Conservation (phyloP, 441 rosid genomes). For the Adansonia grandidieri region DNA sequence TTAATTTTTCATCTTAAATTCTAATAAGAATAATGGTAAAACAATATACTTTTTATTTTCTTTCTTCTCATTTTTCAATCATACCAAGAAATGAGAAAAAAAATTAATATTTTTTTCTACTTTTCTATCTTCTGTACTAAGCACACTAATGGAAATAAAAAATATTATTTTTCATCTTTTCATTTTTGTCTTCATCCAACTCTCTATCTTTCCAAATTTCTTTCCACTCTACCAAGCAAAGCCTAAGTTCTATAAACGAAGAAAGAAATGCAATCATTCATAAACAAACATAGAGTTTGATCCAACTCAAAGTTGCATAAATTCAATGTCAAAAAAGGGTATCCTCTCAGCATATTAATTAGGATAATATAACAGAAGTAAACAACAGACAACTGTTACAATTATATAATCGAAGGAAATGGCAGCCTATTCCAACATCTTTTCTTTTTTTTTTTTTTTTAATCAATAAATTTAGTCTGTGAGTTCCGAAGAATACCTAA, state of each 20-base stretch:
- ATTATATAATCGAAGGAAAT: constrained; percentile 31
- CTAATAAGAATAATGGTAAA: too few species aligned
- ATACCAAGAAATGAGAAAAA: too few species aligned
- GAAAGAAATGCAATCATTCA: neutral
- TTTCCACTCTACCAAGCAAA: too few species aligned
- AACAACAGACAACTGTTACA: constrained; percentile 35
- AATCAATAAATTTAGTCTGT: constrained; percentile 20
- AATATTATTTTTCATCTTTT: too few species aligned
- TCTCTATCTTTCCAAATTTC: too few species aligned
- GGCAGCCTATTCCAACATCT: constrained; percentile 23
- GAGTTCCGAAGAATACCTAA: constrained; percentile 34
- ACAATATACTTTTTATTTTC: too few species aligned
- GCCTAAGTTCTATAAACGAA: neutral
- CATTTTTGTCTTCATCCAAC: too few species aligned
- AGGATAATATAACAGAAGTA: neutral
- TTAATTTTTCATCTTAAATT: too few species aligned
- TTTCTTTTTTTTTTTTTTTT: neutral
- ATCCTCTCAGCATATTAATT: neutral
- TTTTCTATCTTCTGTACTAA: too few species aligned
- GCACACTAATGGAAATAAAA: too few species aligned
- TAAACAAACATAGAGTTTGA: neutral
- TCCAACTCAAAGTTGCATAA: neutral
- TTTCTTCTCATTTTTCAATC: too few species aligned
- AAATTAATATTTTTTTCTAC: too few species aligned
- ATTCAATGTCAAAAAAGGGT: neutral